Evolutionary conservation across 1,139 yeast species (phyloP).

Genomic region (Kurtzmaniella quercitrusa): DNA sequence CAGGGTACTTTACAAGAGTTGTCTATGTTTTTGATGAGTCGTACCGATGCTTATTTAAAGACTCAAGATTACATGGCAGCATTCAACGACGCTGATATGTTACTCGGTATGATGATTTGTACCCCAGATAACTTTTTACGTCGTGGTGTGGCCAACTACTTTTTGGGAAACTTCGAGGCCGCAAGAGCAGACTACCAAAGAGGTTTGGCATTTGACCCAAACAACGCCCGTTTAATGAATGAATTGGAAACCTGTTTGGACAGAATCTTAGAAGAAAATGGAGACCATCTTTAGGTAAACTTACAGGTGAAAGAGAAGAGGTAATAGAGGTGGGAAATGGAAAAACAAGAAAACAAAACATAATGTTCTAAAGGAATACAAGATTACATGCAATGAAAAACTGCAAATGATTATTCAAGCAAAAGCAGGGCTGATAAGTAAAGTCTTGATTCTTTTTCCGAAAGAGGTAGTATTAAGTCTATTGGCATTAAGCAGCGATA

Average conservation of each 20-base stretch:
- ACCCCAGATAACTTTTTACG: constrained; percentile 80
- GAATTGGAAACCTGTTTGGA: constrained; percentile 45
- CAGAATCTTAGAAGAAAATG: constrained; percentile 49
- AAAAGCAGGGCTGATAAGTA: no score
- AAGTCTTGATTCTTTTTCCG: no score
- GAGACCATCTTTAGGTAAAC: constrained; percentile 33
- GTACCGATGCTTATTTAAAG: constrained; percentile 79
- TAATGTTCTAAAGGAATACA: no score
- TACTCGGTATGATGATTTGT: constrained; percentile 59
- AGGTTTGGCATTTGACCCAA: constrained; percentile 65
- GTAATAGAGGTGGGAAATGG: not conserved
- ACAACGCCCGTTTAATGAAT: constrained; percentile 38
- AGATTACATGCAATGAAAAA: no score
- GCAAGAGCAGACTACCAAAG: constrained; percentile 77
- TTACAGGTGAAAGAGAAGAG: not conserved
- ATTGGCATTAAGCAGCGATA: no score
- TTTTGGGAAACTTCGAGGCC: constrained; percentile 65
- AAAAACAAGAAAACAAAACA: not conserved
- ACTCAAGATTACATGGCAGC: constrained; percentile 67
- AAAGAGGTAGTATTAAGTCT: no score
- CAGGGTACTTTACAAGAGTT: constrained; percentile 77
- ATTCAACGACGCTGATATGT: constrained; percentile 74
- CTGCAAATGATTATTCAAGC: no score
- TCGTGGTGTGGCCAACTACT: constrained; percentile 70
- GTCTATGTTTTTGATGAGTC: constrained; percentile 64